A percentile compares a stretch with the other conserved stretches of the same genome.
These are phyloP conservation scores for Dioszegia hungarica DNA, from an alignment of 768 basidiomycete genomes.

Conservation along the genomic window DNA sequence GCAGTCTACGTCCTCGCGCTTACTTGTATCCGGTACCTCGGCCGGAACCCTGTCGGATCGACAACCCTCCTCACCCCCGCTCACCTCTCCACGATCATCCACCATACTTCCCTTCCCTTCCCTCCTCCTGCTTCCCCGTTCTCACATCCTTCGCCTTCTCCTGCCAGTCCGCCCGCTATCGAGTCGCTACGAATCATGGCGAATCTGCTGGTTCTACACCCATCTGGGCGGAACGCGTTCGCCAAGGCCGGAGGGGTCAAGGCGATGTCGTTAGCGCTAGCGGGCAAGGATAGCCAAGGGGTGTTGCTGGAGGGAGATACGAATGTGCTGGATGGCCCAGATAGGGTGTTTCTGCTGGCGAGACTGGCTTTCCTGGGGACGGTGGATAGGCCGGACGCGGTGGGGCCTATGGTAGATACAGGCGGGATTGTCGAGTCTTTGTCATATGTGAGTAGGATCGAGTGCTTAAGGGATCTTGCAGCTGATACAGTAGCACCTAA, in stretches of 20 bases:
- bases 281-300: slow-evolving; percentile 8
- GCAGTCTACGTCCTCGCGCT: slow-evolving; percentile 70
- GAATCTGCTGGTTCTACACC: slow-evolving; percentile 57
- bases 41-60: slow-evolving; percentile 66
- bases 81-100: slow-evolving; percentile 34
- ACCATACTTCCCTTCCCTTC: slow-evolving; percentile 20
- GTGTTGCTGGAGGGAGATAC: neutral
- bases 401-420: slow-evolving; percentile 39
- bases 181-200: slow-evolving; percentile 56
- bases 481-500: slow-evolving; percentile 28
- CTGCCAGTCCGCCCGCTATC: slow-evolving; percentile 12
- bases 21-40: slow-evolving; percentile 68
- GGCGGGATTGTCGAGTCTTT: slow-evolving; percentile 34
- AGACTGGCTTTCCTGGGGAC: slow-evolving; percentile 37
- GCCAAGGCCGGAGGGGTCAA: slow-evolving; percentile 17
- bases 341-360: slow-evolving; percentile 35
- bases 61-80: slow-evolving; percentile 55
- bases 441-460: slow-evolving; percentile 26
- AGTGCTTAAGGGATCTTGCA: neutral
- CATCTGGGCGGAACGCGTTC: slow-evolving; percentile 16
- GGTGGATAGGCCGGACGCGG: slow-evolving; percentile 20
- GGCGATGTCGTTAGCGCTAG: slow-evolving; percentile 26
- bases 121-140: neutral
- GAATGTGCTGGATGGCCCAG: slow-evolving; percentile 2
- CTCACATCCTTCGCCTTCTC: neutral